A percentile compares a stretch with the other conserved stretches of the same genome.
phyloP scores from a whole-genome alignment of 148 eudicot genomes.

The Rhododendron simsii region DNA sequence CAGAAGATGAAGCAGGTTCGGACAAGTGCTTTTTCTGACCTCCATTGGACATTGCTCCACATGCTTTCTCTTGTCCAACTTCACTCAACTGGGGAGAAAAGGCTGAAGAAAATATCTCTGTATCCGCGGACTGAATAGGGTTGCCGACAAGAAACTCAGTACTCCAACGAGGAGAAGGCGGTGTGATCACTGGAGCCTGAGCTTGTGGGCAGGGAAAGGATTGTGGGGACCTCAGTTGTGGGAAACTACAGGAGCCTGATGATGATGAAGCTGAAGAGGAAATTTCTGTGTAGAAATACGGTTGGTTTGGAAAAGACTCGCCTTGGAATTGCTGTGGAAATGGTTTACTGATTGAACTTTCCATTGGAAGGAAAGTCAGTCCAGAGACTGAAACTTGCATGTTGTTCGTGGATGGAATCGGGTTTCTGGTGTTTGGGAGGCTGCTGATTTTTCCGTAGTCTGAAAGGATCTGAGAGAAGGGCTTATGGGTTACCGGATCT shows the following conservation, averaged over 20 bases:
- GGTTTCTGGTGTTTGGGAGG: slow-evolving; percentile 28
- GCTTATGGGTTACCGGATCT: slow-evolving; percentile 87
- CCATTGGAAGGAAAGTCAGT: background rate
- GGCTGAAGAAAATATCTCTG: background rate
- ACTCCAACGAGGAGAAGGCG: slow-evolving; percentile 32
- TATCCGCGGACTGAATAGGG: background rate
- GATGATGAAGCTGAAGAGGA: slow-evolving; percentile 47
- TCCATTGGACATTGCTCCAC: background rate
- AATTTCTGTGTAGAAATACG: slow-evolving; percentile 28
- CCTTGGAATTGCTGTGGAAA: background rate
- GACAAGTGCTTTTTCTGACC: background rate
- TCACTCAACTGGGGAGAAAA: background rate
- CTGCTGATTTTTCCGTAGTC: slow-evolving; percentile 61
- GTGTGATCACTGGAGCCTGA: background rate
- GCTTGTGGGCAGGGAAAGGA: background rate
- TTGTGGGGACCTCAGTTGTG: background rate
- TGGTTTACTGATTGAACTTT: slow-evolving; percentile 9
- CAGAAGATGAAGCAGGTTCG: slow-evolving; percentile 34
- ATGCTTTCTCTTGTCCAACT: background rate
- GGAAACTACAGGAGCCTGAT: slow-evolving; percentile 31
- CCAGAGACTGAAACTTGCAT: slow-evolving; percentile 12
- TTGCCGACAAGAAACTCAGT: slow-evolving; percentile 16
- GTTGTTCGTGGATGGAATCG: slow-evolving; percentile 12
- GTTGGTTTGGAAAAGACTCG: background rate
- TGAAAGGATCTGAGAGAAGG: slow-evolving; percentile 58